Conservation (phyloP, 768 basidiomycete species). For the Suillus sp. region DNA sequence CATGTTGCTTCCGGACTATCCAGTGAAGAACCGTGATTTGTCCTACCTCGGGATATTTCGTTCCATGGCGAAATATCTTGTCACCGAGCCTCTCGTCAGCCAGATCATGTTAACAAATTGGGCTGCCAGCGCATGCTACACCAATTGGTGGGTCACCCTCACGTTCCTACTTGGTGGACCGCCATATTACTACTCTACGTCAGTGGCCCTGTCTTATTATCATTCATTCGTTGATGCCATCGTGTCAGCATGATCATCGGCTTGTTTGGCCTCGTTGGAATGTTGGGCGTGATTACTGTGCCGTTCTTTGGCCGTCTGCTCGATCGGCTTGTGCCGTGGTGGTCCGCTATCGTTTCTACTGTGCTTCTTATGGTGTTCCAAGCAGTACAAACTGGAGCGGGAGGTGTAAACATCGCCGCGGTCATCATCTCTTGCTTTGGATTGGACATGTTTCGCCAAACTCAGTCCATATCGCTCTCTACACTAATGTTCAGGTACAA, state of each 20-base stretch:
- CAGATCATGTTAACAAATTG: constrained; percentile 34
- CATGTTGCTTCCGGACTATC: constrained; percentile 42
- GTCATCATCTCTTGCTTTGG: constrained; percentile 44
- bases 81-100: constrained; percentile 45
- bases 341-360: constrained; percentile 40
- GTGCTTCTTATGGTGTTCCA: constrained; percentile 31
- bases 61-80: constrained; percentile 41
- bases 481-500: constrained; percentile 18
- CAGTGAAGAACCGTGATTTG: constrained; percentile 40
- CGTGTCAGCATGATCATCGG: constrained; percentile 41
- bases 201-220: constrained; percentile 10
- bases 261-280: constrained; percentile 50
- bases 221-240: not conserved
- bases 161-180: constrained; percentile 47
- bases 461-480: constrained; percentile 38
- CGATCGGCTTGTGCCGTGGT: constrained; percentile 43
- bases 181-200: constrained; percentile 43
- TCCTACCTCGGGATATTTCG: constrained; percentile 38
- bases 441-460: constrained; percentile 42
- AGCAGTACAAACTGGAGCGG: constrained; percentile 39
- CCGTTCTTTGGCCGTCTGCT: constrained; percentile 31
- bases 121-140: constrained; percentile 33
- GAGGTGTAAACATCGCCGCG: constrained; percentile 39
- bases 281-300: constrained; percentile 38
- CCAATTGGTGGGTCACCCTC: constrained; percentile 43